phyloP scores from a whole-genome alignment of 1,284 basidiomycete genomes.

The Cystobasidiaceae sp. region DNA sequence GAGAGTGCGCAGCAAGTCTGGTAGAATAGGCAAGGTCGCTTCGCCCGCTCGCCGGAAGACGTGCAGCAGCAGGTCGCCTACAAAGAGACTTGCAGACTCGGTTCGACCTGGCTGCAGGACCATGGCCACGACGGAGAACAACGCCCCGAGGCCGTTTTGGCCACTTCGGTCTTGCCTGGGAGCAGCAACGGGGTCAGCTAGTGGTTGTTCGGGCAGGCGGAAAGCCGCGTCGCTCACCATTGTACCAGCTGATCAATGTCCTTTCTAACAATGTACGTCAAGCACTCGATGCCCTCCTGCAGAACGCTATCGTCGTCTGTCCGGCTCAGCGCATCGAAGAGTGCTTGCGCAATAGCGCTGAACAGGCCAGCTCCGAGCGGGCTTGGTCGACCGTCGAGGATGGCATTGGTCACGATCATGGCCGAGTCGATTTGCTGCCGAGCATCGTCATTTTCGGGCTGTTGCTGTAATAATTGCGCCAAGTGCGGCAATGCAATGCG shows the following conservation, averaged over 20 bases:
- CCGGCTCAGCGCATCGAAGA: slow-evolving; percentile 63
- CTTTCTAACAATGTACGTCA: slow-evolving; percentile 81
- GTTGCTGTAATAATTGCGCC: slow-evolving; percentile 6
- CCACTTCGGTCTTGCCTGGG: slow-evolving; percentile 56
- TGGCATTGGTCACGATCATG: slow-evolving; percentile 68
- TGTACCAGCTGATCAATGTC: slow-evolving; percentile 70
- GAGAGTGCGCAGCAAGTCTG: slow-evolving; percentile 78
- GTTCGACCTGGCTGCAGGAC: slow-evolving; percentile 59
- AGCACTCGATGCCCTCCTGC: slow-evolving; percentile 73
- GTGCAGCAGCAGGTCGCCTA: slow-evolving; percentile 92
- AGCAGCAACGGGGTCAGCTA: background rate
- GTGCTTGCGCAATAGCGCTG: slow-evolving; percentile 61
- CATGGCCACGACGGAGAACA: slow-evolving; percentile 67
- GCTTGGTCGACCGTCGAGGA: slow-evolving; percentile 59
- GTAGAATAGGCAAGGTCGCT: slow-evolving; percentile 71
- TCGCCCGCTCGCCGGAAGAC: slow-evolving; percentile 74
- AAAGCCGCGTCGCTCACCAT: slow-evolving; percentile 52
- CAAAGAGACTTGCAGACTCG: slow-evolving; percentile 79
- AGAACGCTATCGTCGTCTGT: slow-evolving; percentile 78
- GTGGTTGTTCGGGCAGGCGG: background rate
- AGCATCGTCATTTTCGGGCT: slow-evolving; percentile 56
- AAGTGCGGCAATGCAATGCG: slow-evolving; percentile 1
- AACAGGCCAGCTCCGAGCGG: slow-evolving; percentile 74
- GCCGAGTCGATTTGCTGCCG: slow-evolving; percentile 66
- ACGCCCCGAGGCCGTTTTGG: slow-evolving; percentile 65